Conservation (phyloP, 2,329 filamentous ascomycete genomes). For the Clonostachys byssicola region DNA sequence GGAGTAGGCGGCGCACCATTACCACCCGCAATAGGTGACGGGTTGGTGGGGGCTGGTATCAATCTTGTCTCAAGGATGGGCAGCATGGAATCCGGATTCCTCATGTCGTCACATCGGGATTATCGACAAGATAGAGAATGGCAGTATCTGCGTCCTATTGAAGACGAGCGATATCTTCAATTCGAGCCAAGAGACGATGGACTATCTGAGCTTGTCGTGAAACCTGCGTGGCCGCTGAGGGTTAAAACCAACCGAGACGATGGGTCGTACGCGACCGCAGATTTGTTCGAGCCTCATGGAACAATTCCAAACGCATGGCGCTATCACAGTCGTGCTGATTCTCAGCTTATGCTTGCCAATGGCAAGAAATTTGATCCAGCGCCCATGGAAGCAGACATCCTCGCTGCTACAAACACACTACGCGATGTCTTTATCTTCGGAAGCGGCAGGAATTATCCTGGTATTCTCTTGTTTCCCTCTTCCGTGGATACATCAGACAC, state of each 20-base stretch:
- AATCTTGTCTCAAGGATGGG: constrained; percentile 60
- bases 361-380: constrained; percentile 68
- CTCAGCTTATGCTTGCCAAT: constrained; percentile 57
- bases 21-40: constrained; percentile 44
- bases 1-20: constrained; percentile 61
- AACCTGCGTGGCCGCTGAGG: constrained; percentile 51
- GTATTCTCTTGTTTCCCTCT: constrained; percentile 47
- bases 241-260: constrained; percentile 54
- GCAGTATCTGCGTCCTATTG: constrained; percentile 49
- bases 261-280: constrained; percentile 58
- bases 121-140: constrained; percentile 51
- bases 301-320: constrained; percentile 50
- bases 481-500: constrained; percentile 16
- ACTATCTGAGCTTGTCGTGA: constrained; percentile 51
- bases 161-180: constrained; percentile 19
- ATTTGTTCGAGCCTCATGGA: constrained; percentile 55
- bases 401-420: constrained; percentile 28
- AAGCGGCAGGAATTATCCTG: constrained; percentile 48
- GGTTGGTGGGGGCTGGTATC: constrained; percentile 42
- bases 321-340: constrained; percentile 58
- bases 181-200: constrained; percentile 39
- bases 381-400: constrained; percentile 52
- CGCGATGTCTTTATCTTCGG: constrained; percentile 59
- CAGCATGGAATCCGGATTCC: constrained; percentile 62
- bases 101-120: constrained; percentile 57